phyloP scores from a whole-genome alignment of 768 basidiomycete genomes.

The Glaciozyma antarctica region DNA sequence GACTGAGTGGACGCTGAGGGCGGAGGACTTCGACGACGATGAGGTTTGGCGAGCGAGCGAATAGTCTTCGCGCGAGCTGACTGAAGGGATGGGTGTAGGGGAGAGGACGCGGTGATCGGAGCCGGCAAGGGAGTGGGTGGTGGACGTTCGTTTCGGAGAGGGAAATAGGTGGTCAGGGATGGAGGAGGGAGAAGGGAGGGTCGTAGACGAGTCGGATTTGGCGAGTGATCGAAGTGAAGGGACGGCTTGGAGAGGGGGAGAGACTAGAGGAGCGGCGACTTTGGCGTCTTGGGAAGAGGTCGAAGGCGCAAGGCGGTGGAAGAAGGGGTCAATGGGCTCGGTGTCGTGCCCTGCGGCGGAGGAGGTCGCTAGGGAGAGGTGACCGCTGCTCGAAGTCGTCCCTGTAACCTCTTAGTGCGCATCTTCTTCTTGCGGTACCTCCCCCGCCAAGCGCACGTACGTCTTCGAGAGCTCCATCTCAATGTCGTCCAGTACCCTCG shows the following conservation, averaged over 20 bases:
- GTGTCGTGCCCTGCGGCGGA: slow-evolving; percentile 6
- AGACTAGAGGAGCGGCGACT: neutral
- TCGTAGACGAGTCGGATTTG: neutral
- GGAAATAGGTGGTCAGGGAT: no score
- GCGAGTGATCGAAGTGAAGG: neutral
- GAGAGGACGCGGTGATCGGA: neutral
- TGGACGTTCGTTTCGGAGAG: neutral
- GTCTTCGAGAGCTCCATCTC: slow-evolving; percentile 23
- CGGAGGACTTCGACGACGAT: no score
- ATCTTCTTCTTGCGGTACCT: neutral
- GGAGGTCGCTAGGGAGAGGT: neutral
- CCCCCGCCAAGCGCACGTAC: neutral
- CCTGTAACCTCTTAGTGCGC: neutral
- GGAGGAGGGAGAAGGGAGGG: neutral
- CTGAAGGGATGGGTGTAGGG: no score
- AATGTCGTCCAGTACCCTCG: slow-evolving; percentile 25
- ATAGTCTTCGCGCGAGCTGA: no score
- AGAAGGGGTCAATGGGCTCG: slow-evolving; percentile 20
- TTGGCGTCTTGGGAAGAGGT: neutral
- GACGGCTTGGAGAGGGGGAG: neutral
- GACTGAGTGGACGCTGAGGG: no score
- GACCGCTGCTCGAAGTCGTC: neutral
- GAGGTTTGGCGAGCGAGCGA: no score
- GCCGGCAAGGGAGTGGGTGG: neutral
- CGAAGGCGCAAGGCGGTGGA: neutral